These are phyloP conservation scores for Drechslerella coelobrocha DNA, from an alignment of 2,329 filamentous ascomycete genomes.

Conservation along the genomic window DNA sequence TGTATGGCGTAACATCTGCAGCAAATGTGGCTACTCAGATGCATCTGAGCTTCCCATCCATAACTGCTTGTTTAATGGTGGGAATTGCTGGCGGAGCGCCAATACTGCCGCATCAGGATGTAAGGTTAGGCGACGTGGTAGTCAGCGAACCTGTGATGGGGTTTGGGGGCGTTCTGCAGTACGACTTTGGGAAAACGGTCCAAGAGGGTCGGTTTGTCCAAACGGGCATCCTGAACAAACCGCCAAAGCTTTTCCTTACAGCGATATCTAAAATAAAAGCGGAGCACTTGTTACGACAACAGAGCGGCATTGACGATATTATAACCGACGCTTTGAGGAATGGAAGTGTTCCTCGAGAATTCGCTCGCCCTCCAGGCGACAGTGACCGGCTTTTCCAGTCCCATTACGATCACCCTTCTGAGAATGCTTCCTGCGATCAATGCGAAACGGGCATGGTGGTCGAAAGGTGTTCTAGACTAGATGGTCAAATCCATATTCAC, in stretches of 20 bases:
- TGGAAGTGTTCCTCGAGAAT: not conserved
- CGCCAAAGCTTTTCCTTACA: not conserved
- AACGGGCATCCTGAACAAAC: not conserved
- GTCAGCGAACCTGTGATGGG: conserved; percentile 8
- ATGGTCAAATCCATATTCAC: not conserved
- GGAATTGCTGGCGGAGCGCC: conserved; percentile 53
- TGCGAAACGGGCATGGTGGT: not conserved
- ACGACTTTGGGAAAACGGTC: conserved; percentile 19
- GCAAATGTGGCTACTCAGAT: conserved; percentile 47
- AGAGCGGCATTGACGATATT: not conserved
- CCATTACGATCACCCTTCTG: not conserved
- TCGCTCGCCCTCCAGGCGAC: not conserved
- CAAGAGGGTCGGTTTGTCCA: conserved; percentile 4
- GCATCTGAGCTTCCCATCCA: conserved; percentile 28
- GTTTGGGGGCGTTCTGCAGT: conserved; percentile 10
- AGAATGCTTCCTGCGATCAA: conserved; percentile 3
- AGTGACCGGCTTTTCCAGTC: not conserved
- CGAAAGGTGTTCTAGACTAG: not conserved
- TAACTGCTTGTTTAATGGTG: conserved; percentile 47
- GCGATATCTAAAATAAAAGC: not conserved
- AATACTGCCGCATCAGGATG: not conserved
- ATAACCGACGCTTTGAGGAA: not conserved
- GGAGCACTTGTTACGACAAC: not conserved
- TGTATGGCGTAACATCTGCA: conserved; percentile 37
- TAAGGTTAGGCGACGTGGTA: conserved; percentile 48